Conservation (phyloP, 345 rosid genomes). For the Lumnitzera littorea region DNA sequence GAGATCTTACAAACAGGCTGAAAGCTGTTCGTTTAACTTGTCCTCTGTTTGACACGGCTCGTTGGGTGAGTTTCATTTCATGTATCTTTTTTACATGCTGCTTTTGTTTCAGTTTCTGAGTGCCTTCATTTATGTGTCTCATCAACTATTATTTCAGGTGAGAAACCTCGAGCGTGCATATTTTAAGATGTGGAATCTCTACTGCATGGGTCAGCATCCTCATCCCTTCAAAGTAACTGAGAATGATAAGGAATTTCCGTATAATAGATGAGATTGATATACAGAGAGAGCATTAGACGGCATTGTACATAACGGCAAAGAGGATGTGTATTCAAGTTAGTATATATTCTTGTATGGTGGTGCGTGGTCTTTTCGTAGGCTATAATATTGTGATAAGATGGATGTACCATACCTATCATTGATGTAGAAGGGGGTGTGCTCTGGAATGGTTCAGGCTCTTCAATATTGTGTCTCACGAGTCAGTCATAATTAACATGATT, state of each 20-base stretch:
- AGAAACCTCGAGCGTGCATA: slow-evolving; percentile 81
- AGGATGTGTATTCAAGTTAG: too few species aligned
- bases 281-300: slow-evolving; percentile 5
- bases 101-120: too few species aligned
- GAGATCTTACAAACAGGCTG: slow-evolving; percentile 57
- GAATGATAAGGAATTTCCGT: slow-evolving; percentile 72
- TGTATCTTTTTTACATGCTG: not conserved
- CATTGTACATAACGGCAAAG: too few species aligned
- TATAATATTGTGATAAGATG: too few species aligned
- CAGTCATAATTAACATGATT: too few species aligned
- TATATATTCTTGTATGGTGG: too few species aligned
- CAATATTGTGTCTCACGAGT: too few species aligned
- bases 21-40: slow-evolving; percentile 68
- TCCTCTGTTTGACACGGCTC: slow-evolving; percentile 85
- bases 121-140: not conserved
- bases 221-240: slow-evolving; percentile 78
- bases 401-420: too few species aligned
- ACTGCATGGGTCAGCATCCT: slow-evolving; percentile 68
- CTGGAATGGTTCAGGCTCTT: too few species aligned
- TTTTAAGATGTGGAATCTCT: slow-evolving; percentile 92
- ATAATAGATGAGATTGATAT: slow-evolving; percentile 27
- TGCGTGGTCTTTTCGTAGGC: too few species aligned
- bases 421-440: too few species aligned
- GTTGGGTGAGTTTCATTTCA: slow-evolving; percentile 61
- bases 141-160: slow-evolving; percentile 43